phyloP scores from a whole-genome alignment of 2,329 filamentous ascomycete species.

The Cytospora schulzeri region DNA sequence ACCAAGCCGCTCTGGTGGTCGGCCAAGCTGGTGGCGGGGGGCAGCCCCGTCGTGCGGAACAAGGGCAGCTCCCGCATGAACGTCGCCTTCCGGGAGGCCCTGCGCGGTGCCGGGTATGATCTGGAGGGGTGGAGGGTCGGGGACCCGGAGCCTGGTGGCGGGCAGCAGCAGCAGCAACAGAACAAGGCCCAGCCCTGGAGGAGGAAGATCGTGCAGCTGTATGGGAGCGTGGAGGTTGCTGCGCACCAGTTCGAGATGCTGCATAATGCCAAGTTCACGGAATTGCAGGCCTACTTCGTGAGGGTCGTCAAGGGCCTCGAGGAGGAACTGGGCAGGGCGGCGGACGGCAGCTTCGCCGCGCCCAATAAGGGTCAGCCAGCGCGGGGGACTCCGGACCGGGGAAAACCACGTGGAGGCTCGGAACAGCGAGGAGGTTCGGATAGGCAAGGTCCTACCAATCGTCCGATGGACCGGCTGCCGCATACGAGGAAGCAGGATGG shows the following conservation, averaged over 20 bases:
- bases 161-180: too few species aligned
- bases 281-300: conserved; percentile 22
- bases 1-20: conserved; percentile 21
- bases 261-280: conserved; percentile 5
- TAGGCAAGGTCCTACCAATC: background rate
- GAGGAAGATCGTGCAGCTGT: conserved; percentile 20
- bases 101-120: conserved; percentile 32
- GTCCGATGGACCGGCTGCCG: background rate
- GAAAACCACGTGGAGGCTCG: background rate
- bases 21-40: background rate
- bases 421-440: background rate
- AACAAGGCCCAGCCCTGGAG: background rate
- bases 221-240: conserved; percentile 29
- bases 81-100: conserved; percentile 30
- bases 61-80: conserved; percentile 24
- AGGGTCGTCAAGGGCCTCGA: conserved; percentile 26
- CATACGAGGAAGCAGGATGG: background rate
- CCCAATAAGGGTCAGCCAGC: background rate
- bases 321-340: conserved; percentile 5
- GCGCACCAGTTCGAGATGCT: conserved; percentile 14
- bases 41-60: conserved; percentile 10
- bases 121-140: conserved; percentile 23
- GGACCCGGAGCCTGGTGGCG: background rate
- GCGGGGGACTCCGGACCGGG: background rate
- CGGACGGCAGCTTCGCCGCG: background rate